These are phyloP conservation scores for Tylopilus intermedius DNA, from an alignment of 768 basidiomycete species.

Conservation along the genomic window DNA sequence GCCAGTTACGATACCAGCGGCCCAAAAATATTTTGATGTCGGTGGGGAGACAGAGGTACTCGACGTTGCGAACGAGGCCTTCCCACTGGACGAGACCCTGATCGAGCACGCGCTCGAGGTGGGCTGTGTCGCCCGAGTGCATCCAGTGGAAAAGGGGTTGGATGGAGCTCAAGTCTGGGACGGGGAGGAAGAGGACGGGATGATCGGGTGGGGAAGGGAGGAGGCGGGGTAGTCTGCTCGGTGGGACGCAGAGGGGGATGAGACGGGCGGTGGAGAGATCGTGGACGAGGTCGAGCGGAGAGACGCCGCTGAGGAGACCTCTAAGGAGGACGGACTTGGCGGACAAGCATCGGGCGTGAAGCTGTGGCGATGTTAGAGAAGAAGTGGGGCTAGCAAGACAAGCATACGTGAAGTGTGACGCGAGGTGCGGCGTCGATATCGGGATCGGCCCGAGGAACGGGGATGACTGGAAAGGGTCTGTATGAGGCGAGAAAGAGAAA, in stretches of 20 bases:
- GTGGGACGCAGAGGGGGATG: conserved; percentile 35
- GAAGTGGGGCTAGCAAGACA: background rate
- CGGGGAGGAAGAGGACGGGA: conserved; percentile 66
- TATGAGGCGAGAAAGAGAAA: background rate
- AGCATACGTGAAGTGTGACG: conserved; percentile 57
- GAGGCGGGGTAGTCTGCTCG: conserved; percentile 57
- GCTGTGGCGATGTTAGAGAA: conserved; percentile 34
- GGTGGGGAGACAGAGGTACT: conserved; percentile 73
- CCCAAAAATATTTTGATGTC: conserved; percentile 77
- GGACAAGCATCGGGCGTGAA: conserved; percentile 79
- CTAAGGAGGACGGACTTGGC: conserved; percentile 74
- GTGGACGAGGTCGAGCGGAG: conserved; percentile 53
- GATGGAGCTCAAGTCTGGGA: conserved; percentile 70
- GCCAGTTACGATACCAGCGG: conserved; percentile 68
- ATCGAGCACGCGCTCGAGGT: conserved; percentile 65
- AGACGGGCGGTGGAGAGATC: conserved; percentile 25
- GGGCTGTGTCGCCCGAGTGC: conserved; percentile 68
- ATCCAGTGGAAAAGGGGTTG: conserved; percentile 73
- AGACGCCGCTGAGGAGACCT: conserved; percentile 64
- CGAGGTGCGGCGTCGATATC: conserved; percentile 40
- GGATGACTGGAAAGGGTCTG: conserved; percentile 35
- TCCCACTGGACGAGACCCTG: conserved; percentile 72
- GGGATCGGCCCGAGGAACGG: conserved; percentile 30
- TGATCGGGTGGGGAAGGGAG: conserved; percentile 59
- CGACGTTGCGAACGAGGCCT: conserved; percentile 82